Evolutionary conservation across 2,329 filamentous ascomycete genomes (phyloP).

Genomic region (Fonsecaea multimorphosa): DNA sequence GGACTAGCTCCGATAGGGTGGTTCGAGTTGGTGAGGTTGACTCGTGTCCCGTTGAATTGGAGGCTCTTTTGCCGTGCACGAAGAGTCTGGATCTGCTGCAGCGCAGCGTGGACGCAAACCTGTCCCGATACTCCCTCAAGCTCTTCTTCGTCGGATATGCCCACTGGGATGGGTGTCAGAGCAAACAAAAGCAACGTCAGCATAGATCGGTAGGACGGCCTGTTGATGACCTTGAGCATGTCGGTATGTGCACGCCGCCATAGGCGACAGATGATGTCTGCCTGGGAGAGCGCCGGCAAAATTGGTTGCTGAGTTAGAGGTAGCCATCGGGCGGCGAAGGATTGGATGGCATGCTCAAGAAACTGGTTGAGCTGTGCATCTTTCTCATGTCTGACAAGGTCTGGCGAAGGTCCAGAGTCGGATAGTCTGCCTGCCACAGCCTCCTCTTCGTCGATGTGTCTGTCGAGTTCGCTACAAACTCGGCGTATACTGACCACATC

Average conservation of each 20-base stretch:
- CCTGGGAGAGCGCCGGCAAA: constrained; percentile 15
- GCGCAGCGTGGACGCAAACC: constrained; percentile 50
- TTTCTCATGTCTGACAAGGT: constrained; percentile 26
- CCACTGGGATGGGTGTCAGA: constrained; percentile 49
- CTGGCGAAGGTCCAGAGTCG: constrained; percentile 21
- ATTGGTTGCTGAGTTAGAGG: constrained; percentile 30
- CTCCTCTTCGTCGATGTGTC: constrained; percentile 45
- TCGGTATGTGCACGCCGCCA: constrained; percentile 49
- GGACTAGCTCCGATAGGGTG: constrained; percentile 29
- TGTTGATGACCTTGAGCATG: constrained; percentile 52
- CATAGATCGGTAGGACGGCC: constrained; percentile 51
- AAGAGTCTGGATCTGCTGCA: constrained; percentile 51
- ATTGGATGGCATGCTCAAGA: constrained; percentile 40
- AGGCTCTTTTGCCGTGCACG: constrained; percentile 50
- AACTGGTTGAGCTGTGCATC: constrained; percentile 41
- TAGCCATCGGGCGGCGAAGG: constrained; percentile 44
- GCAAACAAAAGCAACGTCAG: constrained; percentile 50
- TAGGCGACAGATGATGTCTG: constrained; percentile 38
- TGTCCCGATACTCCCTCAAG: constrained; percentile 50
- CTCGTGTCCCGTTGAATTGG: constrained; percentile 49
- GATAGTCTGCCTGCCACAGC: constrained; percentile 10
- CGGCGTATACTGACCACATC: constrained; percentile 33
- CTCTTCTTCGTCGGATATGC: constrained; percentile 52
- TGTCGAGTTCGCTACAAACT: constrained; percentile 33
- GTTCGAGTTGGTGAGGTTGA: constrained; percentile 23